phyloP scores from a whole-genome alignment of 2,329 filamentous ascomycete genomes.

The Podosphaera xanthii region DNA sequence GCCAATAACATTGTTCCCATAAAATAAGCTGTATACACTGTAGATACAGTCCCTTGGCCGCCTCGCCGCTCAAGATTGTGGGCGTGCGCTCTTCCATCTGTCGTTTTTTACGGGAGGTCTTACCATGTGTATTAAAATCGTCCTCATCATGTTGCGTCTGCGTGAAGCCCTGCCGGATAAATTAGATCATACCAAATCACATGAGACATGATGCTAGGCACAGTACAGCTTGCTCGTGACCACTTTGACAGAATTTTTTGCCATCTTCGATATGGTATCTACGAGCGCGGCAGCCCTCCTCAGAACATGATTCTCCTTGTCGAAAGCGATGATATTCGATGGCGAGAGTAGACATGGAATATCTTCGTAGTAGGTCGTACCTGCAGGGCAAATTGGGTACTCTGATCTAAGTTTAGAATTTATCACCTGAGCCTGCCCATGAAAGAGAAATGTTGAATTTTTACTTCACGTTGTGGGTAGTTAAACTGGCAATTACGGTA shows the following conservation, averaged over 20 bases:
- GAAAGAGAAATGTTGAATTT: no score
- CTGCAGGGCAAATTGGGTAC: not conserved
- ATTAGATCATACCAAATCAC: constrained; percentile 5
- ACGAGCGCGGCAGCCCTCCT: constrained; percentile 36
- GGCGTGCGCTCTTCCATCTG: constrained; percentile 35
- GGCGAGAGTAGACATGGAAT: constrained; percentile 3
- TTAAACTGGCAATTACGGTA: no score
- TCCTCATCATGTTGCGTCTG: constrained; percentile 39
- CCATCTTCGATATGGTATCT: constrained; percentile 38
- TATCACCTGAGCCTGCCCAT: no score
- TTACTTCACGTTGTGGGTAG: no score
- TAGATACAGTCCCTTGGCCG: constrained; percentile 57
- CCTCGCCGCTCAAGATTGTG: constrained; percentile 37
- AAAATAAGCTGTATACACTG: constrained; percentile 69
- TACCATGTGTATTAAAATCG: constrained; percentile 39
- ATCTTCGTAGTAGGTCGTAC: not conserved
- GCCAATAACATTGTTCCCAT: constrained; percentile 55
- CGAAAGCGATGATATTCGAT: constrained; percentile 18
- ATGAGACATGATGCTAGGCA: constrained; percentile 5
- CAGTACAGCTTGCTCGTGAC: constrained; percentile 36
- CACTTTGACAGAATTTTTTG: constrained; percentile 39
- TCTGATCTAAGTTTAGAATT: no score
- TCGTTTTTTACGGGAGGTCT: constrained; percentile 29
- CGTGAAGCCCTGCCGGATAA: constrained; percentile 11
- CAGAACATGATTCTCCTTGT: constrained; percentile 25